phyloP scores from a whole-genome alignment of 1,139 yeast genomes.

The Petasospora rhodanensis region DNA sequence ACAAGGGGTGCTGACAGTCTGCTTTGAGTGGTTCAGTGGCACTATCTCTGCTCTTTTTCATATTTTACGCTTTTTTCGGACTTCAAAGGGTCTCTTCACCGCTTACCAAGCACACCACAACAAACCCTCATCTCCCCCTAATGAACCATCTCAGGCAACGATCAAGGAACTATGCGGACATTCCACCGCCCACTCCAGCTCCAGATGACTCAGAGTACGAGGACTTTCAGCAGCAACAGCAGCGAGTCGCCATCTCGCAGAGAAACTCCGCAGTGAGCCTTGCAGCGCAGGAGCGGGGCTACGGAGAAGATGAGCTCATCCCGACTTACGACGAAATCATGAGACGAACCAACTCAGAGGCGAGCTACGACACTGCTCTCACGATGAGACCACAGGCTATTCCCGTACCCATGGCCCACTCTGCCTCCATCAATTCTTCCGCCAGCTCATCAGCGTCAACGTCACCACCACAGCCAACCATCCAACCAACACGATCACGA shows the following conservation, averaged over 20 bases:
- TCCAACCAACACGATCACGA: background rate
- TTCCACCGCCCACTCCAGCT: constrained; percentile 27
- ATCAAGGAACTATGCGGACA: constrained; percentile 21
- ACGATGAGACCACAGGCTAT: too few species aligned
- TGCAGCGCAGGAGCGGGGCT: too few species aligned
- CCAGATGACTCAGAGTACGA: constrained; percentile 24
- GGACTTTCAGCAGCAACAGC: constrained; percentile 12
- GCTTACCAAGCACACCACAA: too few species aligned
- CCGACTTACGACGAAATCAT: constrained; percentile 19
- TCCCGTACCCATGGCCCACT: too few species aligned
- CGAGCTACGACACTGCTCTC: background rate
- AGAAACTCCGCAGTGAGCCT: constrained; percentile 1
- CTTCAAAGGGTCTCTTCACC: too few species aligned
- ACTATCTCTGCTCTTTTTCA: too few species aligned
- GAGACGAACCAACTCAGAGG: constrained; percentile 2
- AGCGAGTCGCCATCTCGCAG: constrained; percentile 3
- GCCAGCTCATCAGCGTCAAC: background rate
- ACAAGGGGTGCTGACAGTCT: too few species aligned
- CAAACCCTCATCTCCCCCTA: background rate
- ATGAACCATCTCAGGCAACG: background rate
- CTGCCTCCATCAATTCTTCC: too few species aligned
- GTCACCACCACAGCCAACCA: background rate
- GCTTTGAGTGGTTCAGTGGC: too few species aligned
- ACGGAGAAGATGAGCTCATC: background rate
- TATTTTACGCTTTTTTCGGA: too few species aligned